phyloP scores from a whole-genome alignment of 345 rosid genomes.

The Pelargonium nanum region DNA sequence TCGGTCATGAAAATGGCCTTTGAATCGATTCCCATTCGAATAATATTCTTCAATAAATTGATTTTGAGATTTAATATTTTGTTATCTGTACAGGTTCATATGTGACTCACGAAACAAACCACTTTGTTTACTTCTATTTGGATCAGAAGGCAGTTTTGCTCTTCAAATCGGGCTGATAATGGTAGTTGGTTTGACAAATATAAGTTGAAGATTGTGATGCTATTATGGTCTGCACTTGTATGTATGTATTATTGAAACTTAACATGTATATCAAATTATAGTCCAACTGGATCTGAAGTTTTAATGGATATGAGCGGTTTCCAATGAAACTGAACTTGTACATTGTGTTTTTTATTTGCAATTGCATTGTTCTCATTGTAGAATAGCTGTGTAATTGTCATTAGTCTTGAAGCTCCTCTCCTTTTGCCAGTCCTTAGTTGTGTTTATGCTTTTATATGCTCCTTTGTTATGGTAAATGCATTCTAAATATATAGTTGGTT shows the following conservation, averaged over 20 bases:
- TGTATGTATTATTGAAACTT: slow-evolving; percentile 22
- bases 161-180: slow-evolving; percentile 73
- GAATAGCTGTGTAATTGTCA: too few species aligned
- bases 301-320: slow-evolving; percentile 4
- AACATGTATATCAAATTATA: too few species aligned
- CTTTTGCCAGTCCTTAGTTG: too few species aligned
- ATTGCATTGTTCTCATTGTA: too few species aligned
- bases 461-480: too few species aligned
- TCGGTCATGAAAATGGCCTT: too few species aligned
- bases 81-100: slow-evolving; percentile 58
- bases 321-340: not conserved
- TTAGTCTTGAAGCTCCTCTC: too few species aligned
- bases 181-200: too few species aligned
- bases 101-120: slow-evolving; percentile 95
- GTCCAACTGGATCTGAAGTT: slow-evolving; percentile 8
- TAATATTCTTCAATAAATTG: not conserved
- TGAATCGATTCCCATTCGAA: too few species aligned
- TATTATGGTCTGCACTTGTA: slow-evolving; percentile 19
- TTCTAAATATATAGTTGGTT: too few species aligned
- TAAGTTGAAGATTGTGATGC: slow-evolving; percentile 9
- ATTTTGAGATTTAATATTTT: not conserved
- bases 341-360: too few species aligned
- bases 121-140: slow-evolving; percentile 86
- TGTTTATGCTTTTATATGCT: too few species aligned
- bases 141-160: slow-evolving; percentile 89